These are phyloP conservation scores for Cutaneotrichosporon cutaneum DNA, from an alignment of 1,284 basidiomycete species.

Conservation along the genomic window DNA sequence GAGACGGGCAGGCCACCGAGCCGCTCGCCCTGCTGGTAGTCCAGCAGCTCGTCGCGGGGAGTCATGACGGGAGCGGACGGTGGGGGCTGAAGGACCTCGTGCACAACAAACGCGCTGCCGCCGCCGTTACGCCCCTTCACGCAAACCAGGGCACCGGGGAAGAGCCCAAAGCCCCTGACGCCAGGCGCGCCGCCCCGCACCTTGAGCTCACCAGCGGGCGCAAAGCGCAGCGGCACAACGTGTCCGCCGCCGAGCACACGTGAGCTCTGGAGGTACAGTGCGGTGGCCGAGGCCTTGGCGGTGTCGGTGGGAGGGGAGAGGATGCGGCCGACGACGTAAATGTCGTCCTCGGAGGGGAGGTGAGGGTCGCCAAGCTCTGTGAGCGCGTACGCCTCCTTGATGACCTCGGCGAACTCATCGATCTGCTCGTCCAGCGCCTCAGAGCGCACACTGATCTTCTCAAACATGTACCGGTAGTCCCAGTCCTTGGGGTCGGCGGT, in stretches of 20 bases:
- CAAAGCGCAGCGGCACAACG: constrained; percentile 69
- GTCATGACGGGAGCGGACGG: constrained; percentile 50
- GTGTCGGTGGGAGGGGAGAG: constrained; percentile 64
- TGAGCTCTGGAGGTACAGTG: constrained; percentile 75
- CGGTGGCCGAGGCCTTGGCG: constrained; percentile 68
- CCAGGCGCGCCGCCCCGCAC: constrained; percentile 65
- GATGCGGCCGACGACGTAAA: constrained; percentile 77
- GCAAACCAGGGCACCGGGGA: constrained; percentile 84
- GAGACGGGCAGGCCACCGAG: constrained; percentile 59
- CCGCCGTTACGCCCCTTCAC: constrained; percentile 90
- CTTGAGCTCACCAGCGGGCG: constrained; percentile 59
- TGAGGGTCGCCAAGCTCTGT: constrained; percentile 74
- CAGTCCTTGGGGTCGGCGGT: constrained; percentile 36
- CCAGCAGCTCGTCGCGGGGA: constrained; percentile 37
- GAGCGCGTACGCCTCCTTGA: constrained; percentile 69
- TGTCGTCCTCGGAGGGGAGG: constrained; percentile 69
- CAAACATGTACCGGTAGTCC: constrained; percentile 82
- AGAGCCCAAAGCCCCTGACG: constrained; percentile 70
- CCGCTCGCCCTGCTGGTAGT: constrained; percentile 46
- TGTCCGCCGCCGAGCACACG: constrained; percentile 71
- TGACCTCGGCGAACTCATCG: constrained; percentile 72
- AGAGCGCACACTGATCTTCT: constrained; percentile 76
- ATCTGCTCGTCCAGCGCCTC: constrained; percentile 79
- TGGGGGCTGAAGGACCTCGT: constrained; percentile 67
- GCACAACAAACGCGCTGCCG: constrained; percentile 78